Evolutionary conservation across 495 filamentous ascomycete genomes (phyloP).

Genomic region (Aspergillus nanangensis): DNA sequence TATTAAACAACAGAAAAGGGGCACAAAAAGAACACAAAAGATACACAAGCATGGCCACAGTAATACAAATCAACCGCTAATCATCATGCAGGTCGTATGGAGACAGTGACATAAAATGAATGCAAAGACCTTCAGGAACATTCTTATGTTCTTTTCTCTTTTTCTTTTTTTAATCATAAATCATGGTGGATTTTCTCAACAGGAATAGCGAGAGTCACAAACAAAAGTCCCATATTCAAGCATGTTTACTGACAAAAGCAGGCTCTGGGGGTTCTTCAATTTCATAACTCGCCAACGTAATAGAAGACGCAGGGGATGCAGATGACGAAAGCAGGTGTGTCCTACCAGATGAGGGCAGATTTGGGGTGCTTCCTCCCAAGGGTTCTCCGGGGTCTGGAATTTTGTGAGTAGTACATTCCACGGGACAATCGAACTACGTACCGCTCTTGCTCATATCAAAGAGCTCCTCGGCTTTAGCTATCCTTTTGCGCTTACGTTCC

Average conservation of each 20-base stretch:
- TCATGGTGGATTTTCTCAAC: too few species aligned
- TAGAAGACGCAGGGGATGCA: slow-evolving; percentile 13
- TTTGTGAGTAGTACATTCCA: not conserved
- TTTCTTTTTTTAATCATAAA: not conserved
- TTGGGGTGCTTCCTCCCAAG: slow-evolving; percentile 17
- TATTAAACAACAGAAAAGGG: slow-evolving; percentile 1
- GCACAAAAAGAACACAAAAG: not conserved
- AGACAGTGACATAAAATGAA: too few species aligned
- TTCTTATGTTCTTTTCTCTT: not conserved
- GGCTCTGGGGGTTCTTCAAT: slow-evolving; percentile 31
- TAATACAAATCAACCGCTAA: too few species aligned
- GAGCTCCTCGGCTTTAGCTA: slow-evolving; percentile 35
- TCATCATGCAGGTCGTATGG: too few species aligned
- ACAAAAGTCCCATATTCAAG: not conserved
- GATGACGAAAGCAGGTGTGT: slow-evolving; percentile 21
- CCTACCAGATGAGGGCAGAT: slow-evolving; percentile 28
- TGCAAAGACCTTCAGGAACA: too few species aligned
- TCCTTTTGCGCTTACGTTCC: slow-evolving; percentile 39
- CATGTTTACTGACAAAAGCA: slow-evolving; percentile 5
- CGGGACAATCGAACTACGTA: not conserved
- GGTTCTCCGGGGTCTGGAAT: slow-evolving; percentile 13
- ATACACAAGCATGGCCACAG: too few species aligned
- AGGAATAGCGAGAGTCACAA: not conserved
- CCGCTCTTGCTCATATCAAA: slow-evolving; percentile 21
- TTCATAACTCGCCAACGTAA: slow-evolving; percentile 36